A percentile compares a stretch with the other conserved stretches of the same genome.
These are phyloP conservation scores for Chlorophyllum brunneum DNA, from an alignment of 768 basidiomycete species.

Conservation along the genomic window DNA sequence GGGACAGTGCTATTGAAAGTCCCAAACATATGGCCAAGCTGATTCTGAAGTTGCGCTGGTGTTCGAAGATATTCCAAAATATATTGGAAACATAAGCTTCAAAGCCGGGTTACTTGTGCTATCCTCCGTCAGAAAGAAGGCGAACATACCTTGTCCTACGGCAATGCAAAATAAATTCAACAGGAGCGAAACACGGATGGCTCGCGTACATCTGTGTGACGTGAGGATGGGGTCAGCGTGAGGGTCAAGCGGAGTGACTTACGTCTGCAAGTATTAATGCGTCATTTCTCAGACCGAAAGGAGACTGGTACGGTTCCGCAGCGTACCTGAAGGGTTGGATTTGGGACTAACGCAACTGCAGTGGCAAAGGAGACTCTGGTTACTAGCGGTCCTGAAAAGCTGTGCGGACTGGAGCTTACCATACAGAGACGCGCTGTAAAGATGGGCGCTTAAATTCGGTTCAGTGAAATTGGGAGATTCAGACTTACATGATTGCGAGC, in stretches of 20 bases:
- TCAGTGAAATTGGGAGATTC: background rate
- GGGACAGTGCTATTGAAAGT: constrained; percentile 1
- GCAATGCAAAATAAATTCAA: background rate
- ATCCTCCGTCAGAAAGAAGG: background rate
- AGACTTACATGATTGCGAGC: constrained; percentile 7
- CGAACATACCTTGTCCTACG: constrained; percentile 2
- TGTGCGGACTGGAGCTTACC: background rate
- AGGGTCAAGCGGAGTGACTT: background rate
- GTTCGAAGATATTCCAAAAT: constrained; percentile 9
- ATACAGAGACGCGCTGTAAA: constrained; percentile 3
- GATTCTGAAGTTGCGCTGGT: background rate
- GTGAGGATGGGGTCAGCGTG: background rate
- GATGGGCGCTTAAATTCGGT: background rate
- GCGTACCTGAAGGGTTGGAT: constrained; percentile 9
- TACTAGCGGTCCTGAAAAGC: too few species aligned
- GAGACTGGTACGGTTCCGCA: background rate
- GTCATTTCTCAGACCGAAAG: background rate
- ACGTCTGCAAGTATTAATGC: background rate
- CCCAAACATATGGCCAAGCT: background rate
- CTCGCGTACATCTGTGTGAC: constrained; percentile 1
- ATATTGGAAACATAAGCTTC: background rate
- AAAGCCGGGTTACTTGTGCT: background rate
- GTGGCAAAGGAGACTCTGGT: background rate
- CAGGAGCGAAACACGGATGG: background rate
- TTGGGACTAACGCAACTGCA: constrained; percentile 6